Evolutionary conservation across 306 rosid species (phyloP).

Genomic region (Ceratonia siliqua): DNA sequence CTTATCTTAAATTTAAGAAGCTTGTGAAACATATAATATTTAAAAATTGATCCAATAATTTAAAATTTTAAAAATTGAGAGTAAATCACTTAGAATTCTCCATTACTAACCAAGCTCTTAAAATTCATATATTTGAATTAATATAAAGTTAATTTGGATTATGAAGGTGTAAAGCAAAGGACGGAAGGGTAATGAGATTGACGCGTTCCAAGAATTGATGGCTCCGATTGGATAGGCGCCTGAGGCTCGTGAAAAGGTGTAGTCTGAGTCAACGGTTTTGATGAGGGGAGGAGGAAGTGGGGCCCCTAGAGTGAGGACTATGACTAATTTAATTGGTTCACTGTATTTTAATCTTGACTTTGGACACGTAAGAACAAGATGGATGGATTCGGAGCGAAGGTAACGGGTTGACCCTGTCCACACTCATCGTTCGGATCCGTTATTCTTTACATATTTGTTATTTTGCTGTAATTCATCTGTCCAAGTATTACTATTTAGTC

Average conservation of each 20-base stretch:
- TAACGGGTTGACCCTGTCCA: constrained; percentile 39
- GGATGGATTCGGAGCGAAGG: constrained; percentile 12
- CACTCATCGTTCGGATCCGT: constrained; percentile 3
- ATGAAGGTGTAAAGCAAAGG: not conserved
- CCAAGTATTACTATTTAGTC: not conserved
- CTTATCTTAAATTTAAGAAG: too few relatives aligned
- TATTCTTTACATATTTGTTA: not conserved
- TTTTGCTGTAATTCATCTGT: not conserved
- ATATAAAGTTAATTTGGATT: not conserved
- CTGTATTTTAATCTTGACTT: not conserved
- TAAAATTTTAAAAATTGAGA: too few relatives aligned
- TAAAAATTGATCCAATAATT: too few relatives aligned
- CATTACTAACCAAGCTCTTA: too few relatives aligned
- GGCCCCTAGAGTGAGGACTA: constrained; percentile 8
- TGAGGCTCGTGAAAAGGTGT: constrained; percentile 36
- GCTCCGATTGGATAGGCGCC: constrained; percentile 50
- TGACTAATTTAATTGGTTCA: too few relatives aligned
- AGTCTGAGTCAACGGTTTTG: constrained; percentile 51
- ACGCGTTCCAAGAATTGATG: constrained; percentile 46
- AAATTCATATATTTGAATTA: not conserved
- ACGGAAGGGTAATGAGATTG: constrained; percentile 36
- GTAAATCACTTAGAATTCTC: too few relatives aligned
- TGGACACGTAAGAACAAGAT: constrained; percentile 26
- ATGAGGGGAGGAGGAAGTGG: constrained; percentile 3
- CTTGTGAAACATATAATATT: too few relatives aligned